These are phyloP conservation scores for Microcyclospora tardicrescens DNA, from an alignment of 2,329 filamentous ascomycete species.

Conservation along the genomic window DNA sequence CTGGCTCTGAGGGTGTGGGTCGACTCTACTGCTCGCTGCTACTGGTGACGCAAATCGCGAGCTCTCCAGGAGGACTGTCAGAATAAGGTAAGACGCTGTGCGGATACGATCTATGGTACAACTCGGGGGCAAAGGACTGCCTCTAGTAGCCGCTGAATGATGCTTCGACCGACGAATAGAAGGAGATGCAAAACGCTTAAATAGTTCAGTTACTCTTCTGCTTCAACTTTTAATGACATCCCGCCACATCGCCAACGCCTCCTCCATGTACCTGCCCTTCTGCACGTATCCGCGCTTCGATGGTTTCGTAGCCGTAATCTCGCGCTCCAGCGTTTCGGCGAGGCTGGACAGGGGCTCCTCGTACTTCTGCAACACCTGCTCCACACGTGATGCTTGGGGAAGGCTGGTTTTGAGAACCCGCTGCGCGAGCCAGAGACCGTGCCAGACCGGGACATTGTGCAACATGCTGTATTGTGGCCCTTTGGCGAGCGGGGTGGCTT, in stretches of 20 bases:
- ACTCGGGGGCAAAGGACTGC: too few relatives aligned
- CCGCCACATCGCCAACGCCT: conserved; percentile 17
- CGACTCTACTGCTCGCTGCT: too few relatives aligned
- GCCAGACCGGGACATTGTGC: conserved; percentile 27
- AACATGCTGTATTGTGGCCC: conserved; percentile 16
- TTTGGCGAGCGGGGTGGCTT: conserved; percentile 1
- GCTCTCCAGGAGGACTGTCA: too few relatives aligned
- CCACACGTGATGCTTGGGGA: conserved; percentile 11
- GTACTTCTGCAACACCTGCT: conserved; percentile 14
- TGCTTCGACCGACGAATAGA: too few relatives aligned
- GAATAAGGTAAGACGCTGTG: too few relatives aligned
- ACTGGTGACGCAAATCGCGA: too few relatives aligned
- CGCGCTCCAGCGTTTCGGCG: conserved; percentile 12
- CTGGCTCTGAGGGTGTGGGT: too few relatives aligned
- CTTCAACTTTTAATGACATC: not conserved
- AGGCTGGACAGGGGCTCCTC: conserved; percentile 13
- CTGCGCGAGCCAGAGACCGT: conserved; percentile 31
- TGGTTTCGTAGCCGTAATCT: conserved; percentile 1
- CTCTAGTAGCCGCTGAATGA: too few relatives aligned
- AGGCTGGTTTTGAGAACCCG: conserved; percentile 28
- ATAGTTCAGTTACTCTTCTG: too few relatives aligned
- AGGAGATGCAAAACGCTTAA: too few relatives aligned
- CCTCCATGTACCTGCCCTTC: conserved; percentile 14
- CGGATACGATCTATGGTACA: too few relatives aligned
- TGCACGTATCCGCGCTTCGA: not conserved